These are phyloP conservation scores for Westerdykella ornata DNA, from an alignment of 2,329 filamentous ascomycete species.

Conservation along the genomic window DNA sequence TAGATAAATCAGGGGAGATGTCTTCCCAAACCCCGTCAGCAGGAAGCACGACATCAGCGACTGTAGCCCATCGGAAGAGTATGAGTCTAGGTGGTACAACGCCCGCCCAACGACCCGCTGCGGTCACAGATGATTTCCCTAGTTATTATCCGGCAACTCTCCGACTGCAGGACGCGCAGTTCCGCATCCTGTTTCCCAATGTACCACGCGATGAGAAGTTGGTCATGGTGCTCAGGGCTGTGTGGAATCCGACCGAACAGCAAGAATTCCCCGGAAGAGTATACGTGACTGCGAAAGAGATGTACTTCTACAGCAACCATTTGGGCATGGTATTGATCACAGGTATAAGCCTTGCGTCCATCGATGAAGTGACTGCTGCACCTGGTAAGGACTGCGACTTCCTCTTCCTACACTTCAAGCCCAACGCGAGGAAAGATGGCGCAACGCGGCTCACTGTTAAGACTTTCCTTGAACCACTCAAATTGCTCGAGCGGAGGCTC, in stretches of 20 bases:
- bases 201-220: slow-evolving; percentile 72
- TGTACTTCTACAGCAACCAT: slow-evolving; percentile 96
- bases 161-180: slow-evolving; percentile 84
- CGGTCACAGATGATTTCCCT: slow-evolving; percentile 54
- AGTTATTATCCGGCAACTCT: slow-evolving; percentile 74
- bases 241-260: slow-evolving; percentile 72
- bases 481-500: slow-evolving; percentile 72
- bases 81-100: slow-evolving; percentile 47
- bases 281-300: slow-evolving; percentile 77
- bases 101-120: slow-evolving; percentile 13
- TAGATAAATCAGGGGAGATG: slow-evolving; percentile 13
- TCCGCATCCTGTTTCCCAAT: slow-evolving; percentile 81
- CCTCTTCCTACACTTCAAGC: slow-evolving; percentile 73
- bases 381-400: slow-evolving; percentile 90
- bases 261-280: slow-evolving; percentile 77
- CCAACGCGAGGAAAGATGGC: slow-evolving; percentile 54
- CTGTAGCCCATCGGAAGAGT: slow-evolving; percentile 48
- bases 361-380: slow-evolving; percentile 83
- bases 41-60: slow-evolving; percentile 10
- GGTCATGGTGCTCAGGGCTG: slow-evolving; percentile 85
- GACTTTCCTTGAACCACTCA: slow-evolving; percentile 82
- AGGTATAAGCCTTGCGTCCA: slow-evolving; percentile 64
- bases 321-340: slow-evolving; percentile 85
- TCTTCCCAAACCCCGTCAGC: slow-evolving; percentile 10
- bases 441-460: slow-evolving; percentile 78